Evolutionary conservation across 1,139 yeast species (phyloP), one percentile per base, ranked within the genome.

Genomic region (Sporopachydermia cereana): DNA sequence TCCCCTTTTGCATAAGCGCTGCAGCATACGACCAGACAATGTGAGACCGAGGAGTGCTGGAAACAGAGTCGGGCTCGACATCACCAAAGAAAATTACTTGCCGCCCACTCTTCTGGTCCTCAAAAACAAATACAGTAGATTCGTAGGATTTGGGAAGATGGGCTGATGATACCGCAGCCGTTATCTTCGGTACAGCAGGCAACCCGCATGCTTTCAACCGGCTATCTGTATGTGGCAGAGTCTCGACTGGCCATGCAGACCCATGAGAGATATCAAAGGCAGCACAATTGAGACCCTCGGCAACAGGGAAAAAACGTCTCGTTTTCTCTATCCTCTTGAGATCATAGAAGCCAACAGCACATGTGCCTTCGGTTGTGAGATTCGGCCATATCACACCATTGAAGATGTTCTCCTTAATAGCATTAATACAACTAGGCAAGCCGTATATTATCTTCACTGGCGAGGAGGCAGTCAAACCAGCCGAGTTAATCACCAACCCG

Each of bases 341-440:
- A 52, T 47, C 20, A 68, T 54, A 9, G 54, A 57, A 21, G 61
- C 50, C 46, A 58, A 56, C 50, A 5, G 59, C 54, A 24, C 51
- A 52, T 4, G 50, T 46, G 7, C 63, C 62, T 41, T 68, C 66
- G 48, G 63, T 59, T 4, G 73, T 69, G 61, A 80, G 63, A 52
- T 82, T 72, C 3, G 96, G 96, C 96, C 96, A 88, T 3, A 84
- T 68, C 3, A 66, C 56, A 41, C 83, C 86, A 59, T 88, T 88
- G 62, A 86, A 86, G 0, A 84, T 61, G 57, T 79, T 72, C 2
- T 60, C 58, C 49, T 70, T 63, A 20, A 88, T 58, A 0, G 79
- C 72, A 12, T 68, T 62, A 1, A 77, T 64, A 0, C 93, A 79
- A 24, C 66, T 61, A 1, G 58, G 52, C 3, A 78, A 62, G 0